Evolutionary conservation across 2,329 filamentous ascomycete genomes (phyloP).

Genomic region (Colletotrichum sp.): DNA sequence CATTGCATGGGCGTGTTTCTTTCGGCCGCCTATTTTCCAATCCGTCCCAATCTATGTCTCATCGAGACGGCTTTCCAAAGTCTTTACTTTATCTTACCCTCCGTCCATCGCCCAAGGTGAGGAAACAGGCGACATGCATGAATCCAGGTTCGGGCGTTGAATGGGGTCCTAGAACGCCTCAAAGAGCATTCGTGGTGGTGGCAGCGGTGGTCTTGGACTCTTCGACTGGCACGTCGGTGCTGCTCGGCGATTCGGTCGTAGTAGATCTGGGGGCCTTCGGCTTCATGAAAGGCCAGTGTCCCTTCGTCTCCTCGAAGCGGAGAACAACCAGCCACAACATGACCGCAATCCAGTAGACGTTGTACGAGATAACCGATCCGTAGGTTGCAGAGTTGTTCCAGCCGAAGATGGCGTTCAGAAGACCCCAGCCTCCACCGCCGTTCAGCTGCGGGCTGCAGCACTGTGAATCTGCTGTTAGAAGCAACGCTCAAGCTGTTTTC

Average conservation of each 20-base stretch:
- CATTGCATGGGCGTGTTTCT: rapidly evolving
- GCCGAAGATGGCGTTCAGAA: slow-evolving; percentile 85
- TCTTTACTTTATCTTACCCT: rapidly evolving
- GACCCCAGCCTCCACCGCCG: slow-evolving; percentile 81
- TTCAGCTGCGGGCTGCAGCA: slow-evolving; percentile 79
- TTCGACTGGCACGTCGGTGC: background rate
- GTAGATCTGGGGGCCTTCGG: slow-evolving; percentile 26
- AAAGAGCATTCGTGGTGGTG: background rate
- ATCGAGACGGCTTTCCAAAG: background rate
- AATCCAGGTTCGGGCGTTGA: background rate
- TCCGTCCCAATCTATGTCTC: background rate
- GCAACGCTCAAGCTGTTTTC: background rate
- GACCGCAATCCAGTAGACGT: slow-evolving; percentile 83
- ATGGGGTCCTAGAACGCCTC: rapidly evolving
- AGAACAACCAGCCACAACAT: slow-evolving; percentile 70
- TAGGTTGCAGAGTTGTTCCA: slow-evolving; percentile 91
- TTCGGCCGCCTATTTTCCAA: background rate
- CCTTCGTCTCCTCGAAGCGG: slow-evolving; percentile 68
- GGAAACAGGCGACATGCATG: rapidly evolving
- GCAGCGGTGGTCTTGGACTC: background rate
- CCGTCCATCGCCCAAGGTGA: background rate
- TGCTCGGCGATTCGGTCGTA: background rate
- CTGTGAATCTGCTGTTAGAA: slow-evolving; percentile 38
- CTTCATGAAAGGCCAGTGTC: slow-evolving; percentile 51
- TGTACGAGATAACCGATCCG: slow-evolving; percentile 86